Percentiles rank a stretch among this genome's conserved stretches.
These are phyloP conservation scores for Casaregolazyma lundiana DNA, from an alignment of 1,139 yeast species.

Conservation along the genomic window DNA sequence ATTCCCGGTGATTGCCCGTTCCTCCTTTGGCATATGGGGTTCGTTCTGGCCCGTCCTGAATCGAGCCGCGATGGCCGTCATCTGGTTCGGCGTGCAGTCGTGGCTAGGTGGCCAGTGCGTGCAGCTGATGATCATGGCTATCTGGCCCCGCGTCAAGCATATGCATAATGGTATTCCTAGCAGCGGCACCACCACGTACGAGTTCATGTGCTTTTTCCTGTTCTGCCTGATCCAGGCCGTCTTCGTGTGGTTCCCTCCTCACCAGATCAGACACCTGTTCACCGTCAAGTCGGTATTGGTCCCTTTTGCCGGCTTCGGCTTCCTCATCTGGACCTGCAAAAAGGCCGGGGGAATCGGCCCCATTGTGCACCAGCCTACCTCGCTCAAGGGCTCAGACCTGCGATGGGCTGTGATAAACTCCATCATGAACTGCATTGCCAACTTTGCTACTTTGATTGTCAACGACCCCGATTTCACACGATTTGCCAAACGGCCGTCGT, in stretches of 20 bases:
- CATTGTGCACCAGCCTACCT: constrained; percentile 49
- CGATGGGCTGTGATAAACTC: constrained; percentile 82
- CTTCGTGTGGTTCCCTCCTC: constrained; percentile 76
- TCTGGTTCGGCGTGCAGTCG: constrained; percentile 83
- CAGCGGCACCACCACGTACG: constrained; percentile 59
- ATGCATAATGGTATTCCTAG: constrained; percentile 44
- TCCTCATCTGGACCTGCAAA: constrained; percentile 73
- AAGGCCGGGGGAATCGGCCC: constrained; percentile 74
- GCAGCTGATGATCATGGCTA: constrained; percentile 46
- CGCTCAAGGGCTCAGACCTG: constrained; percentile 50
- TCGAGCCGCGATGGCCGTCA: constrained; percentile 75
- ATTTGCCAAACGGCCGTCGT: constrained; percentile 55
- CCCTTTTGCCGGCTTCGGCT: constrained; percentile 76
- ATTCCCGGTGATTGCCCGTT: constrained; percentile 37
- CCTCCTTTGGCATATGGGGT: constrained; percentile 38
- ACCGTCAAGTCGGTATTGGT: constrained; percentile 71
- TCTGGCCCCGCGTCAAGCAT: constrained; percentile 39
- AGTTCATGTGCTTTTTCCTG: constrained; percentile 67
- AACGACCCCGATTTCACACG: constrained; percentile 91
- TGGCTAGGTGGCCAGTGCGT: constrained; percentile 83
- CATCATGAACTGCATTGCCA: constrained; percentile 76
- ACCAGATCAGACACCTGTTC: constrained; percentile 72
- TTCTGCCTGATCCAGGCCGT: constrained; percentile 78
- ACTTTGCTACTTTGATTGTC: constrained; percentile 79
- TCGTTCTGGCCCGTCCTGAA: constrained; percentile 37